Evolutionary conservation across 768 basidiomycete genomes (phyloP).

Genomic region (Mycena floridula): DNA sequence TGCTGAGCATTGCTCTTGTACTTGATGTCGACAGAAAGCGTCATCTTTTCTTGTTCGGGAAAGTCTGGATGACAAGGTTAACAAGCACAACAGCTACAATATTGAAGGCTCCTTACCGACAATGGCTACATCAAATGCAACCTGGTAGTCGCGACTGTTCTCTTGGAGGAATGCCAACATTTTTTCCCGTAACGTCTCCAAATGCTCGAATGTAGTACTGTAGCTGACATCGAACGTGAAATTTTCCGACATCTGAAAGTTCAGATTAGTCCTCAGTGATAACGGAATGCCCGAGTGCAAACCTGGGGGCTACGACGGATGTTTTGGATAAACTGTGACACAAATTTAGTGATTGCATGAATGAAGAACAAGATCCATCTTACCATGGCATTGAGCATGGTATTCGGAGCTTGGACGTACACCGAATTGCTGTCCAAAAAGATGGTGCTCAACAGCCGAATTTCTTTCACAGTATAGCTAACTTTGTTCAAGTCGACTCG

Average conservation of each 20-base stretch:
- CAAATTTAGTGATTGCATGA: constrained; percentile 1
- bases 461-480: constrained; percentile 80
- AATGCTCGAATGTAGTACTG: constrained; percentile 71
- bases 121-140: constrained; percentile 67
- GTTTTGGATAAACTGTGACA: constrained; percentile 58
- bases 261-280: constrained; percentile 1
- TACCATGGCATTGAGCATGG: constrained; percentile 49
- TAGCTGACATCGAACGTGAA: constrained; percentile 81
- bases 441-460: constrained; percentile 73
- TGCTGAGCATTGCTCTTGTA: constrained; percentile 88
- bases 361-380: not conserved
- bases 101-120: constrained; percentile 34
- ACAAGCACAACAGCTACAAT: constrained; percentile 4
- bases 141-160: constrained; percentile 71
- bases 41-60: constrained; percentile 75
- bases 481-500: constrained; percentile 48
- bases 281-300: constrained; percentile 8
- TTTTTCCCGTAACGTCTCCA: constrained; percentile 66
- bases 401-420: constrained; percentile 70
- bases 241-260: constrained; percentile 61
- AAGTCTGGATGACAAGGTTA: constrained; percentile 44
- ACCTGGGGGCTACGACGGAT: constrained; percentile 67
- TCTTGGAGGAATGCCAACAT: constrained; percentile 76
- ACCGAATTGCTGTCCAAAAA: constrained; percentile 57
- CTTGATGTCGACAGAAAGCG: constrained; percentile 74